These are phyloP conservation scores for Populus euphratica DNA, from an alignment of 345 rosid species.

Conservation along the genomic window DNA sequence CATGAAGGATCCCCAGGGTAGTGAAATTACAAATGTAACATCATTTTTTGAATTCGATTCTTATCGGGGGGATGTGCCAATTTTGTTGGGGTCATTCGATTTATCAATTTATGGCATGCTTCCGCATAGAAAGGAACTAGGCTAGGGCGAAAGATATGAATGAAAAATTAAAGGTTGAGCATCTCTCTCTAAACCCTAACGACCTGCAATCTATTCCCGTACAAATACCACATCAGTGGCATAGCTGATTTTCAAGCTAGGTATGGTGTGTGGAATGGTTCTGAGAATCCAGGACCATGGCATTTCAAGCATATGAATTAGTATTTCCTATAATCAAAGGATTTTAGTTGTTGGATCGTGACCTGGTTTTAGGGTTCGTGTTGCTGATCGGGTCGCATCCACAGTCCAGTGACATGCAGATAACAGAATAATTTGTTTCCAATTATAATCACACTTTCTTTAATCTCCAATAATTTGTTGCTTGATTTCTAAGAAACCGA, in stretches of 20 bases:
- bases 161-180: not conserved
- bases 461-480: too few species aligned
- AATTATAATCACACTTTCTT: too few species aligned
- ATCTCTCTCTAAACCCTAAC: not conserved
- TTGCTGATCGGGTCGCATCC: too few species aligned
- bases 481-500: too few species aligned
- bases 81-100: not conserved
- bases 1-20: not conserved
- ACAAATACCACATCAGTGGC: not conserved
- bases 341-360: too few species aligned
- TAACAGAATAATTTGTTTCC: too few species aligned
- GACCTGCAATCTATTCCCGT: not conserved
- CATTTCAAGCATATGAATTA: too few species aligned
- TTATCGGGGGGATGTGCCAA: not conserved
- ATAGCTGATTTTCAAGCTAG: not conserved
- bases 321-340: too few species aligned
- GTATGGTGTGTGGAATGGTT: not conserved
- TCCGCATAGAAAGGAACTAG: not conserved
- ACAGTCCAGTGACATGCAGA: too few species aligned
- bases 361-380: too few species aligned
- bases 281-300: not conserved
- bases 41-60: not conserved
- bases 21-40: not conserved
- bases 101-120: not conserved
- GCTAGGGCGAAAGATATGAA: not conserved